Conservation (phyloP, 2,329 filamentous ascomycete genomes). For the Fusarium neocosmosporiellum region DNA sequence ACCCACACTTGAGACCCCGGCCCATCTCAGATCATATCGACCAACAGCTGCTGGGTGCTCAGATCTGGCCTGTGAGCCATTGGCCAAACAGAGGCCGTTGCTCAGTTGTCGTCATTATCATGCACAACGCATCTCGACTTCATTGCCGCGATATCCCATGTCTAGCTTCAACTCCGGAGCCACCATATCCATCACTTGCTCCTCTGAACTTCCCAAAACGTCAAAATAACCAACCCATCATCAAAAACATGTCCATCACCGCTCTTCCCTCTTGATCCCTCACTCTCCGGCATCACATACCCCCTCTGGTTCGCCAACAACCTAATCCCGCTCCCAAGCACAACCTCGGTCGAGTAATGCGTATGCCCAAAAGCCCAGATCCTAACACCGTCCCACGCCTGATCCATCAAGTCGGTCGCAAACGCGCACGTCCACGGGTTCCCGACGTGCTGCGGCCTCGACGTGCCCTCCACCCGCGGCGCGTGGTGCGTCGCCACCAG, state of each 20-base stretch:
- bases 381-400: conserved; percentile 46
- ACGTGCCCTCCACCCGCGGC: conserved; percentile 47
- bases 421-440: conserved; percentile 62
- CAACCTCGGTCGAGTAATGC: conserved; percentile 52
- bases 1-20: conserved; percentile 11
- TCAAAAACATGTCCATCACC: not conserved
- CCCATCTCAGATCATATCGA: conserved; percentile 37
- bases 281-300: conserved; percentile 40
- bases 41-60: not conserved
- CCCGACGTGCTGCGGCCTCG: conserved; percentile 57
- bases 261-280: not conserved
- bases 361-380: conserved; percentile 60
- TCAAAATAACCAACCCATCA: not conserved
- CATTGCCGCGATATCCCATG: not conserved
- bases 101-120: not conserved
- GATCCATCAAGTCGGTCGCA: conserved; percentile 56
- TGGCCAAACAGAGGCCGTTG: conserved; percentile 17
- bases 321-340: conserved; percentile 44
- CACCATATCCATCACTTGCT: not conserved
- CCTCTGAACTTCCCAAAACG: not conserved
- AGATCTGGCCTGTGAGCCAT: conserved; percentile 1
- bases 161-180: not conserved
- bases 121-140: not conserved
- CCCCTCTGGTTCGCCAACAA: conserved; percentile 57
- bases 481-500: conserved; percentile 68